A percentile compares a stretch with the other conserved stretches of the same genome.
Conservation (phyloP, 345 rosid genomes). For the Adansonia digitata region DNA sequence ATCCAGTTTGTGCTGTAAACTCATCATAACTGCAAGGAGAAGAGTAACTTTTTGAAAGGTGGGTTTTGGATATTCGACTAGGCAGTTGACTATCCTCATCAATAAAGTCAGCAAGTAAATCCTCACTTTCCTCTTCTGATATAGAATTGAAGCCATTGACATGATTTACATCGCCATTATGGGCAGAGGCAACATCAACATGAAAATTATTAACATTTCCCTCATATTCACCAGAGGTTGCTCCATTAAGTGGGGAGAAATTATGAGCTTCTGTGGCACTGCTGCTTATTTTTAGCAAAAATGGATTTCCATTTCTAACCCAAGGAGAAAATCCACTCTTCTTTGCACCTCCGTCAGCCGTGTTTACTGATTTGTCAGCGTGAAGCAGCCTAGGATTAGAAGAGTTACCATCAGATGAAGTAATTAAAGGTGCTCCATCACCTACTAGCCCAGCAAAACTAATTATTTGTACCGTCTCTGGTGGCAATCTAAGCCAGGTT, state of each 20-base stretch:
- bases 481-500: constrained; percentile 72
- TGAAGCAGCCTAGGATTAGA: constrained; percentile 41
- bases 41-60: no score
- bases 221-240: constrained; percentile 40
- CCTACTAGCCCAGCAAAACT: constrained; percentile 94
- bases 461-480: constrained; percentile 60
- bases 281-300: constrained; percentile 49
- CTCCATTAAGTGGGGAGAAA: constrained; percentile 41
- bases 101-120: constrained; percentile 92
- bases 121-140: constrained; percentile 92
- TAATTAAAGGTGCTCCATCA: constrained; percentile 87
- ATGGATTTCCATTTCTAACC: constrained; percentile 79
- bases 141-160: constrained; percentile 49
- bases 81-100: constrained; percentile 99
- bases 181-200: constrained; percentile 36
- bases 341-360: constrained; percentile 31
- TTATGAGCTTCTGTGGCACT: constrained; percentile 40
- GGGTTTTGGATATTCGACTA: constrained; percentile 68
- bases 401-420: constrained; percentile 42
- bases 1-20: constrained; percentile 80
- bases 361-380: constrained; percentile 39
- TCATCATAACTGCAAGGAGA: constrained; percentile 61
- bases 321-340: constrained; percentile 78
- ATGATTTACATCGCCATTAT: constrained; percentile 30
- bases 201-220: constrained; percentile 31